Evolutionary conservation across 1,139 yeast genomes (phyloP), one percentile per base, ranked within the genome.

Genomic region (Suhomyces bribrorum): DNA sequence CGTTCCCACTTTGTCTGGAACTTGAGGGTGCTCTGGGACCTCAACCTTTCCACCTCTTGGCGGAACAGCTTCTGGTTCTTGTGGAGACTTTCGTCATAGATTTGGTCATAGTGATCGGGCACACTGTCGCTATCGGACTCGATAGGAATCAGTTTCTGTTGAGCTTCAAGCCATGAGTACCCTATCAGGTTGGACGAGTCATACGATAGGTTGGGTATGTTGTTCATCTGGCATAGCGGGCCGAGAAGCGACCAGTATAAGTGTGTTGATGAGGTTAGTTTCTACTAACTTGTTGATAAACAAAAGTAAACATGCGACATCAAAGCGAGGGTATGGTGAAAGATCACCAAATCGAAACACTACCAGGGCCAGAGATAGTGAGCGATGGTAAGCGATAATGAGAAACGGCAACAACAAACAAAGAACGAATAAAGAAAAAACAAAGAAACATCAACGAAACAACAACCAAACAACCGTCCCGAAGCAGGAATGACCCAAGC

Each of bases 1-100:
- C 65, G 64, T 16, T 70, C 66, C 88, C 89, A 83, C 44, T 69
- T 61, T 43, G 57, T 41, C 49, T 64, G 39, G 59, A 79, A 59
- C 46, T 61, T 55, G 13, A 41, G 35, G 3, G 60, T 52, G 44
- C 69, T 68, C 23, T 57, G 56, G n/a, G 46, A 38, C 45, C 64
- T 61, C 8, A 63, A 46, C 16, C 49, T 47, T 18, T 53, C 52
- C 9, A 62, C 48, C 29, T 61, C 59, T 5, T 47, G 40, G 20
- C 57, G 61, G 43, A 64, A 61, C 33, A 50, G 49, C 20, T 38
- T 32, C 24, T 42, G 44, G 16, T 32, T 29, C 4, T 29, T 32
- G 25, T 33, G 31, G 18, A 36, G 11, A 15, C 26, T 16, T 3
- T 36, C 31, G 16, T 33, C 31, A 23, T 33, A 31, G 14, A 32